Base-by-base conservation (phyloP, 1,284 basidiomycete genomes). In the Sphaerobolus stellatus region DNA sequence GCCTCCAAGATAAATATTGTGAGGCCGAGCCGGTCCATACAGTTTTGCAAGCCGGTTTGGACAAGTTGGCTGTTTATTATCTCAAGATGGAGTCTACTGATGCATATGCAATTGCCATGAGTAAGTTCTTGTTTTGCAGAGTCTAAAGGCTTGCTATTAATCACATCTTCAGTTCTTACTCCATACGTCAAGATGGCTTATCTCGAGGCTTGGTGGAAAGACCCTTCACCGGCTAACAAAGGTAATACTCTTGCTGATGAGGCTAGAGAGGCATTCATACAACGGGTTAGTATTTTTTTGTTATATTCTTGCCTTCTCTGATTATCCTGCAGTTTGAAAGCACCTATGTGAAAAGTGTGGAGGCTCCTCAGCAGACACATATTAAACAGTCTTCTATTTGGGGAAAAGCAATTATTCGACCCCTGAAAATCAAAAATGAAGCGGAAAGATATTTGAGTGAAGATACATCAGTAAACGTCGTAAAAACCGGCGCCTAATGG, bases 91-190 rank as follows among this genome's bases (percentile, higher is more conserved):
- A 54, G 30, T 31, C 31, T 8, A 14, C 29, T 9, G 49, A 54
- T 41, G 52, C 52, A 27, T 54, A 54, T 50, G 52, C 14, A 24
- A 54, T 29, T 54, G 47, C 52, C 24, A 54, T 54, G 49, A 54
- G 48, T 50, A 11, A 9, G 34, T 41, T 33, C 8, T n/a, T 50
- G n/a, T 31, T n/a, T n/a, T n/a, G n/a, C n/a, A n/a, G n/a, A n/a
- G n/a, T n/a, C n/a, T n/a, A n/a, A n/a, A n/a, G n/a, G n/a, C n/a
- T n/a, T n/a, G n/a, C n/a, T n/a, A n/a, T n/a, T n/a, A n/a, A n/a
- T n/a, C n/a, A n/a, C n/a, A n/a, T n/a, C n/a, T n/a, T n/a, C n/a
- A 50, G 48, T 54, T 36, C 27, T 54, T 5, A 54, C 52, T 6
- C 52, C 52, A 25, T 52, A 54, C 30, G 33, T 54, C 47, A 54